Conservation (phyloP, 2,329 filamentous ascomycete species). For the Aspergillus brunneoviolaceus region DNA sequence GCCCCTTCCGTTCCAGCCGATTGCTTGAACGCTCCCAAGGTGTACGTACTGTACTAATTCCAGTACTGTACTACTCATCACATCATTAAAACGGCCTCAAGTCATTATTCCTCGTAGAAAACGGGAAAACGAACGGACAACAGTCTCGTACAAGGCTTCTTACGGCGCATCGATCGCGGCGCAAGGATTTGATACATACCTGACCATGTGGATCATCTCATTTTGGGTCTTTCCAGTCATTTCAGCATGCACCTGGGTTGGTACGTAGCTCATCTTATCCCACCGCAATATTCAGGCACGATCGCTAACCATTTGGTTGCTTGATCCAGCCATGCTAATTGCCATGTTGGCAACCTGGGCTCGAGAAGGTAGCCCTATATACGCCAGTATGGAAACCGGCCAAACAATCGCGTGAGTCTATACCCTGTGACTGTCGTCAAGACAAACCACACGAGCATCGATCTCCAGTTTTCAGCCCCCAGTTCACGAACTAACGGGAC, state of each 20-base stretch:
- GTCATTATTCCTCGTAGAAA: too few species aligned
- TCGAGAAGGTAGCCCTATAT: slow-evolving; percentile 52
- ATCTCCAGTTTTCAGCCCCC: too few species aligned
- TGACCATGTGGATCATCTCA: slow-evolving; percentile 46
- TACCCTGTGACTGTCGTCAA: too few species aligned
- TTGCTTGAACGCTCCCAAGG: neutral
- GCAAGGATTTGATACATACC: neutral
- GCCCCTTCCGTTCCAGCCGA: slow-evolving; percentile 13
- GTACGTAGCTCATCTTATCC: slow-evolving; percentile 27
- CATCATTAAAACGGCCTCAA: too few species aligned
- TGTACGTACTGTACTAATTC: neutral
- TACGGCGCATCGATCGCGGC: neutral
- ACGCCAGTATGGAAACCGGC: slow-evolving; percentile 50
- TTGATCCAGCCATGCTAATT: slow-evolving; percentile 54
- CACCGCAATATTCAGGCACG: neutral
- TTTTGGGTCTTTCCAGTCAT: slow-evolving; percentile 60
- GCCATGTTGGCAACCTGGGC: slow-evolving; percentile 61
- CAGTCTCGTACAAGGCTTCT: neutral
- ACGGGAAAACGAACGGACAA: neutral
- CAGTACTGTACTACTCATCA: neutral
- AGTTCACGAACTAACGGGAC: neutral
- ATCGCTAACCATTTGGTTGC: slow-evolving; percentile 2
- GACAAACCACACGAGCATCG: too few species aligned
- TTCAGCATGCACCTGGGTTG: slow-evolving; percentile 57
- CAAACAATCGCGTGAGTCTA: slow-evolving; percentile 56